Conservation (phyloP, 2,329 filamentous ascomycete genomes). For the Simplicillium sp. region DNA sequence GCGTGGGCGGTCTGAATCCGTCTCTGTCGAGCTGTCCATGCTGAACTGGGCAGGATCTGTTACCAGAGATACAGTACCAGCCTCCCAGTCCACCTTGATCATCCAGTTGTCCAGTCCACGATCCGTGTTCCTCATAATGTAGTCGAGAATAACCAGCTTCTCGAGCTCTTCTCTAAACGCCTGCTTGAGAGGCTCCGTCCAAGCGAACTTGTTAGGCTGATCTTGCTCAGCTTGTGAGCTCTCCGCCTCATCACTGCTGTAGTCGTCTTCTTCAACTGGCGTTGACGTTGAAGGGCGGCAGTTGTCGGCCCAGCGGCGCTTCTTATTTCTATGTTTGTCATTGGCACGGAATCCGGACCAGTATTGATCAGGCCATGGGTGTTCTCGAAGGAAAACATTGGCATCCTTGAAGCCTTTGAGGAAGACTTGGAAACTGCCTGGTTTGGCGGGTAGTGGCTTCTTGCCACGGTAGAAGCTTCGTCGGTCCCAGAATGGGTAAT, state of each 20-base stretch:
- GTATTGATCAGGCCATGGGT: conserved; percentile 94
- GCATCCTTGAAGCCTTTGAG: conserved; percentile 95
- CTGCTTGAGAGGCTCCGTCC: conserved; percentile 83
- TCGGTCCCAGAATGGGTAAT: conserved; percentile 96
- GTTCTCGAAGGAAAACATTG: conserved; percentile 86
- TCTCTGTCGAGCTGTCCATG: conserved; percentile 38
- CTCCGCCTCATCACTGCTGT: conserved; percentile 48
- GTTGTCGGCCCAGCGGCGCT: conserved; percentile 66
- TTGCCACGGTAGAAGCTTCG: conserved; percentile 80
- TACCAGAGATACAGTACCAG: conserved; percentile 72
- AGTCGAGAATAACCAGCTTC: conserved; percentile 94
- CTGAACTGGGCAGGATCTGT: conserved; percentile 68
- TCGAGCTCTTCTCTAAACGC: conserved; percentile 92
- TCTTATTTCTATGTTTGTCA: conserved; percentile 57
- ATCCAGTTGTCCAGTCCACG: conserved; percentile 98
- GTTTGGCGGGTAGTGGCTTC: conserved; percentile 79
- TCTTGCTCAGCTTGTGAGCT: conserved; percentile 41
- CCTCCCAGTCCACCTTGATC: conserved; percentile 88
- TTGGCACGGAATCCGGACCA: conserved; percentile 59
- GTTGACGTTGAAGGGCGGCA: conserved; percentile 55
- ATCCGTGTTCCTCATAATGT: conserved; percentile 98
- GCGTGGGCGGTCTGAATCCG: conserved; percentile 44
- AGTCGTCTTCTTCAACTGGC: conserved; percentile 52
- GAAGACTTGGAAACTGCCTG: conserved; percentile 95
- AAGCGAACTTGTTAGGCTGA: conserved; percentile 55